Conservation (phyloP, 2,329 filamentous ascomycete genomes). For the Drechmeria coniospora region DNA sequence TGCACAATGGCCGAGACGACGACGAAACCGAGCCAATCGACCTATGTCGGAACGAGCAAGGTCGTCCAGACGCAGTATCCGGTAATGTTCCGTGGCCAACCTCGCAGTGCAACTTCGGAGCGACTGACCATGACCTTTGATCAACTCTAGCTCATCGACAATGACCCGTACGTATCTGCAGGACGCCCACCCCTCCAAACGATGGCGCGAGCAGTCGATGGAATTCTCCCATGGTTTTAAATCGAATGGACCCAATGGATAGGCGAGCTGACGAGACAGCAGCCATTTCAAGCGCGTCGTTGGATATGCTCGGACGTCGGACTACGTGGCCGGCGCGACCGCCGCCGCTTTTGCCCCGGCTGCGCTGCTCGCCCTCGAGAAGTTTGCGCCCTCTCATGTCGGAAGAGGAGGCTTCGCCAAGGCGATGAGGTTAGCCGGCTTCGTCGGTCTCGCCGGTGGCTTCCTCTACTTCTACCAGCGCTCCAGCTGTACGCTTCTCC, state of each 20-base stretch:
- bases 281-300: constrained; percentile 88
- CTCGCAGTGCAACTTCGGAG: constrained; percentile 8
- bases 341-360: constrained; percentile 59
- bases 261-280: constrained; percentile 14
- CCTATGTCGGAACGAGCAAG: constrained; percentile 43
- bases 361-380: constrained; percentile 66
- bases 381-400: constrained; percentile 68
- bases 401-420: constrained; percentile 69
- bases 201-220: background rate
- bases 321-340: constrained; percentile 58
- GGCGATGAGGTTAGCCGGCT: constrained; percentile 64
- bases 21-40: constrained; percentile 20
- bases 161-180: constrained; percentile 62
- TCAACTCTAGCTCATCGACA: constrained; percentile 75
- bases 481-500: constrained; percentile 52
- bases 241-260: background rate
- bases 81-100: constrained; percentile 36
- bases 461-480: constrained; percentile 77
- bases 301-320: constrained; percentile 69
- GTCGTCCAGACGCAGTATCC: constrained; percentile 71
- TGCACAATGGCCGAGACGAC: constrained; percentile 22
- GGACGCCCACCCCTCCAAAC: background rate
- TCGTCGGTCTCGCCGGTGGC: constrained; percentile 59
- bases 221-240: background rate
- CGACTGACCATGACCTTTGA: constrained; percentile 8